phyloP scores from a whole-genome alignment of 1,139 yeast genomes.

The Hanseniaspora gamundiae region DNA sequence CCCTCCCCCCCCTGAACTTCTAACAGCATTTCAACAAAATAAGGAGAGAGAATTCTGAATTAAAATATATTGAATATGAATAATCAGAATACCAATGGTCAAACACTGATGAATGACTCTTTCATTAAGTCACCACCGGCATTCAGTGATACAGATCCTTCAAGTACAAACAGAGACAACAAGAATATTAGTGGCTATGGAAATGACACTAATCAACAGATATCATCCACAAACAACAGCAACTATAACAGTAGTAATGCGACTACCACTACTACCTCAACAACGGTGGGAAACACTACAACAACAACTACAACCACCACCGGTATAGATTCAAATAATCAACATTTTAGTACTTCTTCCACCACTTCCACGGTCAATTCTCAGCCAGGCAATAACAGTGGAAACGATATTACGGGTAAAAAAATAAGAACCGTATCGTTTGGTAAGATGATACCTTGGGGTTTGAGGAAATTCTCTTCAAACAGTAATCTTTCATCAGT shows the following conservation, averaged over 20 bases:
- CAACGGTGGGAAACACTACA: not conserved
- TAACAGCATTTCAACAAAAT: too few relatives aligned
- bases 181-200: too few relatives aligned
- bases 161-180: too few relatives aligned
- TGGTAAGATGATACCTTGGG: conserved; percentile 18
- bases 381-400: not conserved
- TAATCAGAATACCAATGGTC: too few relatives aligned
- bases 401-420: conserved; percentile 6
- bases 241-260: too few relatives aligned
- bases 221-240: too few relatives aligned
- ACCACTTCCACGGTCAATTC: not conserved
- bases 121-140: too few relatives aligned
- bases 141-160: too few relatives aligned
- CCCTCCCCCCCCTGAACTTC: not conserved
- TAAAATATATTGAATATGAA: too few relatives aligned
- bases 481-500: not conserved
- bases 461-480: conserved; percentile 14
- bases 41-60: too few relatives aligned
- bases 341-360: not conserved
- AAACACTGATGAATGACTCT: too few relatives aligned
- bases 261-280: not conserved
- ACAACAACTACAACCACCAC: not conserved
- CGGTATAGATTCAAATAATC: not conserved
- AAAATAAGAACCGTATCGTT: conserved; percentile 21
- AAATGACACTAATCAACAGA: too few relatives aligned